These are phyloP conservation scores for Boletus coccyginus DNA, from an alignment of 768 basidiomycete genomes.

Conservation along the genomic window DNA sequence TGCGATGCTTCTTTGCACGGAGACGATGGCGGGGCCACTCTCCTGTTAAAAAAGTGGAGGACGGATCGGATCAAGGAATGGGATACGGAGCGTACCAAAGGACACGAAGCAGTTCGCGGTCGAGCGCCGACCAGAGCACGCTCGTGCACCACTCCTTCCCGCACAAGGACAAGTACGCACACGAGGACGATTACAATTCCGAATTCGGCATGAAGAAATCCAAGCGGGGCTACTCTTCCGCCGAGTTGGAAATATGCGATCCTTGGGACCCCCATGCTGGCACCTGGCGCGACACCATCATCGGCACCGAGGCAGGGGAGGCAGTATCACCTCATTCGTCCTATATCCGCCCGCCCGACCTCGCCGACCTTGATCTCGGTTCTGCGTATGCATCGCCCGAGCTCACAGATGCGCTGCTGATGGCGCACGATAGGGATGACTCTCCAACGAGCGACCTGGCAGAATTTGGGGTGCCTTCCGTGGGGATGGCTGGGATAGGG, in stretches of 20 bases:
- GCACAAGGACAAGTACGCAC: conserved; percentile 28
- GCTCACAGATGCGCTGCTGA: conserved; percentile 32
- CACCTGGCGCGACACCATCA: conserved; percentile 29
- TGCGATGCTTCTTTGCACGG: conserved; percentile 50
- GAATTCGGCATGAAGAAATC: conserved; percentile 13
- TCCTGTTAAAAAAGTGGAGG: conserved; percentile 12
- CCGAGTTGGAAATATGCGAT: conserved; percentile 11
- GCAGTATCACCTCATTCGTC: conserved; percentile 10
- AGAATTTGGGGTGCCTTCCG: conserved; percentile 19
- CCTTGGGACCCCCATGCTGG: conserved; percentile 25
- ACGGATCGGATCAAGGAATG: conserved; percentile 10
- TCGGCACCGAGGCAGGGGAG: conserved; percentile 26
- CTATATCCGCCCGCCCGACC: conserved; percentile 3
- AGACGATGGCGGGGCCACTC: conserved; percentile 31
- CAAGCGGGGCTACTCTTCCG: background rate
- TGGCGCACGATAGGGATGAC: conserved; percentile 25
- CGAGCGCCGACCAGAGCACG: conserved; percentile 28
- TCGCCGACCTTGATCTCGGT: background rate
- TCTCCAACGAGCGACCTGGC: conserved; percentile 13
- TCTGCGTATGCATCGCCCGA: conserved; percentile 30
- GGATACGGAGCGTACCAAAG: conserved; percentile 36
- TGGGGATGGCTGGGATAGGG: conserved; percentile 47
- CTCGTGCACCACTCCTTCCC: conserved; percentile 38
- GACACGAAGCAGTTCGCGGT: conserved; percentile 20
- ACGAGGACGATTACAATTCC: conserved; percentile 6